A percentile compares a stretch with the other conserved stretches of the same genome.
Conservation (phyloP, 2,329 filamentous ascomycete species). For the Fonsecaea pedrosoi region DNA sequence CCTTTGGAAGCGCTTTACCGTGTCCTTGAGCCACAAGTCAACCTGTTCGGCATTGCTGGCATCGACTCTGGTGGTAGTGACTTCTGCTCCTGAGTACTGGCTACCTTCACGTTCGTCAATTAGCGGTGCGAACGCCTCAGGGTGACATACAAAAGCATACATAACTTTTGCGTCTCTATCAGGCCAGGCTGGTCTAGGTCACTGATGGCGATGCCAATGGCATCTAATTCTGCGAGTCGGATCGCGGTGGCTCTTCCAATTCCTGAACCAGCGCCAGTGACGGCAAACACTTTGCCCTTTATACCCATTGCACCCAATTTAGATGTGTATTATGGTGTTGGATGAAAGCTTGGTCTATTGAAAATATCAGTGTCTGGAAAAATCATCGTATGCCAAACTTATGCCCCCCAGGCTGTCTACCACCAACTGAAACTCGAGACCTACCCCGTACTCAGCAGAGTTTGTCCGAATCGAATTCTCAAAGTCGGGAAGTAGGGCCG, state of each 20-base stretch:
- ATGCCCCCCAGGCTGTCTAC: too few relatives aligned
- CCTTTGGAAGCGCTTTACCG: conserved; percentile 1
- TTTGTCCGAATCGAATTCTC: too few relatives aligned
- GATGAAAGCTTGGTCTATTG: too few relatives aligned
- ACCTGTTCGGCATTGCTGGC: conserved; percentile 28
- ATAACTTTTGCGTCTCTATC: conserved; percentile 11
- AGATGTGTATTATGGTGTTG: too few relatives aligned
- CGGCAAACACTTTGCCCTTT: conserved; percentile 54
- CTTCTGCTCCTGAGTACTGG: conserved; percentile 3
- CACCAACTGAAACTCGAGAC: too few relatives aligned
- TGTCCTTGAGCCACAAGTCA: conserved; percentile 30
- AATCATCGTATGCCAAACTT: too few relatives aligned
- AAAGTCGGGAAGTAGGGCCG: too few relatives aligned
- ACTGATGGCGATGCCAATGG: conserved; percentile 15
- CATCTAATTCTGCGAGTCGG: conserved; percentile 18
- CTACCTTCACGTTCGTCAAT: not conserved
- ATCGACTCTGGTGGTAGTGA: conserved; percentile 25
- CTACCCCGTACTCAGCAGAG: too few relatives aligned
- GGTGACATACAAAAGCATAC: too few relatives aligned
- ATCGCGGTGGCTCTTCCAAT: conserved; percentile 58
- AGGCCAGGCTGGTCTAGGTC: conserved; percentile 20
- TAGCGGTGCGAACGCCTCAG: not conserved
- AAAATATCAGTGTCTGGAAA: too few relatives aligned
- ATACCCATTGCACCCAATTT: not conserved
- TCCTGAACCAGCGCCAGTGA: conserved; percentile 59